Base-by-base conservation (phyloP, 2,329 filamentous ascomycete species). In the Cladobotryum mycophilum region DNA sequence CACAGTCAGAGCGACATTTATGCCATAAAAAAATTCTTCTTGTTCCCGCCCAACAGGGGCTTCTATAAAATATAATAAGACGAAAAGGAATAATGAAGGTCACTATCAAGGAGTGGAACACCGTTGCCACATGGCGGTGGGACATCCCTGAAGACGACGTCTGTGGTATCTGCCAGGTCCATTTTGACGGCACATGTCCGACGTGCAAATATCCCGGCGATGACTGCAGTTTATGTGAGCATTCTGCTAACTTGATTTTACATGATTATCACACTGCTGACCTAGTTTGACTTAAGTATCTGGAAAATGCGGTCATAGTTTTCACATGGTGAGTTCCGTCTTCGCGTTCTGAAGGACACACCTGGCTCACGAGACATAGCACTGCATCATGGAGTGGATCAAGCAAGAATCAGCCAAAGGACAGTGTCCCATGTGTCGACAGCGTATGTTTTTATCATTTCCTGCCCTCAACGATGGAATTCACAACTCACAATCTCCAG, bases 171-270 rank as follows among this genome's bases (percentile, higher is more conserved):
- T 99, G 93, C 71, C 92, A 95, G 66, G 91, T 95, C 55, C 88
- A 96, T 63, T 99, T 97, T 66, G 93, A 99, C 67, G 92, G 91
- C 53, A 97, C 93, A 22, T 99, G 93, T 74, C 91, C 93, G 43
- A 95, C 90, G 49, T 99, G 93, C 83, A 96, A 95, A 77, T 97
- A 90, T 65, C 93, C 93, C 13, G 93, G 93, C 52, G 93, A 99
- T 63, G 91, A 96, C 66, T 99, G 93, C 71, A 88, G 88, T 53
- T 77, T 99, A 53, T 78, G 92, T 96, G 73, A 68, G 85, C 75
- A 6, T 11, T 9, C 20, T 18, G 8, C 5, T 42, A 9, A 9
- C 15, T 14, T 42, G 15, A n/a, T n/a, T 18, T 2, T 8, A 25
- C 12, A 30, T 13, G 34, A 40, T 14, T 20, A 13, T 12, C 1